Evolutionary conservation across 768 basidiomycete genomes (phyloP), one percentile per base, ranked within the genome.

Genomic region (Tremella fuciformis): DNA sequence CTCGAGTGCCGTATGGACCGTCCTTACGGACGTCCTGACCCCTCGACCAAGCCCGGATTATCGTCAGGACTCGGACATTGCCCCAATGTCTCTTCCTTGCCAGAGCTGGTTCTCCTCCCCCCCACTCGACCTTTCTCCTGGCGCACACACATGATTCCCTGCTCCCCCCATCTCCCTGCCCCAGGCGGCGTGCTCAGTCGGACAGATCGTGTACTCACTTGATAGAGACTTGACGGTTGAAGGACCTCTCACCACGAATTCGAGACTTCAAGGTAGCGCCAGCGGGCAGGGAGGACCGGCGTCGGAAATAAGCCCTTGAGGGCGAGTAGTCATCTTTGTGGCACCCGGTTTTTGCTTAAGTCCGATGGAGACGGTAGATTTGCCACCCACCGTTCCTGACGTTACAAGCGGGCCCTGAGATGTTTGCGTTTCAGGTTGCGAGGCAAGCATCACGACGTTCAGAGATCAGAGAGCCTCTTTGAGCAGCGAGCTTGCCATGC

Each of bases 21-120:
- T 34, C 29, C 29, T 34, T 38, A 53, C n/a, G 22, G 42, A 38
- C 18, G 15, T 25, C 51, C 25, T 25, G 53, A 55, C 53, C n/a
- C 39, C 37, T 46, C 13, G 22, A 22, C 53, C 29, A 55, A 22
- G 52, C 63, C 56, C 55, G 52, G 51, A 62, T 55, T 70, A 55
- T 64, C 69, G 64, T 71, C 69, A 71, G 61, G 66, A 64, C 48
- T 39, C 69, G 58, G 69, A 71, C 69, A 71, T 71, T 71, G 69
- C 69, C 69, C 69, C 69, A 63, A 60, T 68, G 51, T 67, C 48
- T 68, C 69, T 67, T 71, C 69, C 69, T 71, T 42, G 69, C 63
- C 64, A 57, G 21, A 18, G 52, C 8, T 26, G 7, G 29, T 11
- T 9, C 37, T 42, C n/a, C 48, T 7, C 50, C 26, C 25, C 39